These are phyloP conservation scores for Alternaria consortialis DNA, from an alignment of 2,329 filamentous ascomycete species.

Conservation along the genomic window DNA sequence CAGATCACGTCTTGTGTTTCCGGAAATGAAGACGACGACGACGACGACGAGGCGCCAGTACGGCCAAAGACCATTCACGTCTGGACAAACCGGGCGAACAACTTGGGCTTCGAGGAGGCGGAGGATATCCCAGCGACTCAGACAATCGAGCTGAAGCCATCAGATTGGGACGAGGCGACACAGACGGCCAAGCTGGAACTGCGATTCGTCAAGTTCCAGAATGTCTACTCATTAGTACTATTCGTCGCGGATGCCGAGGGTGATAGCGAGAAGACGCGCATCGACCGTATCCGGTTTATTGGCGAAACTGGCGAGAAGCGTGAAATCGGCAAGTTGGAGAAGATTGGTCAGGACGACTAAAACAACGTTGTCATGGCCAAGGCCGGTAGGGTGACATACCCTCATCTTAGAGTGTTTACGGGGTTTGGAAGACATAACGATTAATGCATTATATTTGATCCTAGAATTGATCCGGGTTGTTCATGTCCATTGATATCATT, in stretches of 20 bases:
- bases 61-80: conserved; percentile 84
- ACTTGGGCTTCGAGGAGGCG: conserved; percentile 93
- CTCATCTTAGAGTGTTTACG: background rate
- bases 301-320: conserved; percentile 92
- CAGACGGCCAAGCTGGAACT: conserved; percentile 66
- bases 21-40: conserved; percentile 66
- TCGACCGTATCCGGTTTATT: conserved; percentile 81
- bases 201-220: conserved; percentile 97
- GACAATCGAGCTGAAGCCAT: conserved; percentile 73
- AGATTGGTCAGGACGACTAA: conserved; percentile 76
- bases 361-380: background rate
- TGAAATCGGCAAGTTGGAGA: conserved; percentile 93
- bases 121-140: conserved; percentile 86
- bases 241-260: conserved; percentile 87
- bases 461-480: background rate
- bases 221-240: conserved; percentile 83
- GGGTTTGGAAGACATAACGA: background rate
- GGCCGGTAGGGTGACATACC: background rate
- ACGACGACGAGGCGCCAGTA: conserved; percentile 75
- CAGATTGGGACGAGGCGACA: conserved; percentile 74
- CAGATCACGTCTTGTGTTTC: conserved; percentile 85
- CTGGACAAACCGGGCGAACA: conserved; percentile 87
- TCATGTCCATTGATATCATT: background rate
- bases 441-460: conserved; percentile 3
- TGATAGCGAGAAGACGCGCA: conserved; percentile 82